Evolutionary conservation across 352 stramenopile species (phyloP), one percentile per base, ranked within the genome.

Genomic region (Globisporangium barbulae): DNA sequence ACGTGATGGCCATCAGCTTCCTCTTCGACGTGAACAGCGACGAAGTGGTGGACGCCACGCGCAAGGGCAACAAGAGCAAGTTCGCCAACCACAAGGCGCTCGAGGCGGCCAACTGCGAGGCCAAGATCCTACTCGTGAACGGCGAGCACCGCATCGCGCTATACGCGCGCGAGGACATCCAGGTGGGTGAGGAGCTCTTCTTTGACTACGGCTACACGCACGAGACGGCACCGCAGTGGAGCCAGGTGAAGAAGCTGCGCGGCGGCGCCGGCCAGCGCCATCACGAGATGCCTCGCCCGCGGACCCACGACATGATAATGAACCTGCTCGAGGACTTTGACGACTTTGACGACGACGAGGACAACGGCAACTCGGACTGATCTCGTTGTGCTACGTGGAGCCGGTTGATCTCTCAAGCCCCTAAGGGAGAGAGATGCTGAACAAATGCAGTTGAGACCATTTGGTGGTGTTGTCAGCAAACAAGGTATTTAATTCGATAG

Each of bases 41-140:
- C 10, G 84, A 88, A 53, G 85, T 96, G 25, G 79, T 99, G 33
- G 96, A 98, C 69, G 93, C 94, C 2, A 87, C 87, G 35, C 81
- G 86, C 28, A 93, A 97, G 67, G 96, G 96, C 19, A 98, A 98
- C 75, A 98, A 98, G 71, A 90, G 85, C 44, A 91, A 96, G 61
- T 98, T 97, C 74, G 85, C 89, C 1, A 97, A 98, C 64, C 93
- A 98, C 60, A 71, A 67, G 12, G 67, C 74, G 50, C 68, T 70
- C 52, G 70, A 72, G 21, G 58, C 64, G 5, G 78, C 89, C 13
- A 98, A 98, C 59, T 84, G 90, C 45, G 75, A 90, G 55, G 81
- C 93, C 6, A 87, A 83, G 56, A 93, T 96, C 58, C 69, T 96
- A 19, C 58, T 73, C 9, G 89, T 97, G 0, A 91, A 96, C 50